Conservation (phyloP, 148 eudicot species). For the Spergularia marina region DNA sequence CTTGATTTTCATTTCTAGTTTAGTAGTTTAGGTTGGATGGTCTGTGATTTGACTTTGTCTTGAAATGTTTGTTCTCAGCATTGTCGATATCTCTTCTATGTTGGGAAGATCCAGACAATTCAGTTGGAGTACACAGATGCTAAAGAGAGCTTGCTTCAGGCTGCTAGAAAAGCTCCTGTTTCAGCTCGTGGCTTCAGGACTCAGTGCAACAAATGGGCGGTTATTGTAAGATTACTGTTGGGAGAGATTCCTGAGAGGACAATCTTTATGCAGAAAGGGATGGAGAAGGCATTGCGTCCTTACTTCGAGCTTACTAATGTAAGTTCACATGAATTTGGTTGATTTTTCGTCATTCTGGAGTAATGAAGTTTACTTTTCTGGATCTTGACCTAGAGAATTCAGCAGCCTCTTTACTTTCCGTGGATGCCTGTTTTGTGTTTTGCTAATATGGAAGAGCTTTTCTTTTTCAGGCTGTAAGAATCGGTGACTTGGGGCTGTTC, state of each 20-base stretch:
- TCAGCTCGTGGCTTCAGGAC: slow-evolving; percentile 96
- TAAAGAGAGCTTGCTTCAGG: slow-evolving; percentile 91
- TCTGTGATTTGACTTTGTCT: slow-evolving; percentile 7
- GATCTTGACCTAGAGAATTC: neutral
- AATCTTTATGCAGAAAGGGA: slow-evolving; percentile 95
- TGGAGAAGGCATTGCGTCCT: slow-evolving; percentile 88
- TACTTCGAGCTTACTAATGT: slow-evolving; percentile 99
- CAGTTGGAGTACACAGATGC: slow-evolving; percentile 98
- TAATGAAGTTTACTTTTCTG: neutral
- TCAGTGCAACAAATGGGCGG: slow-evolving; percentile 97
- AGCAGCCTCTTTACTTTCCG: neutral
- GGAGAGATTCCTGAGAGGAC: slow-evolving; percentile 99
- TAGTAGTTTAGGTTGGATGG: neutral
- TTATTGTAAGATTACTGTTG: slow-evolving; percentile 76
- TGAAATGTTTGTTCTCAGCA: slow-evolving; percentile 46
- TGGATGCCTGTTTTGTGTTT: slow-evolving; percentile 5
- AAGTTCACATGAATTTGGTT: slow-evolving; percentile 31
- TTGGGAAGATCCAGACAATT: slow-evolving; percentile 95
- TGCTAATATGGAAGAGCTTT: neutral
- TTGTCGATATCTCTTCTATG: slow-evolving; percentile 85
- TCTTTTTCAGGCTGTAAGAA: slow-evolving; percentile 70
- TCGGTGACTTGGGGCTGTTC: slow-evolving; percentile 91
- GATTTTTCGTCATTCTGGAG: neutral
- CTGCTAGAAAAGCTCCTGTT: slow-evolving; percentile 91
- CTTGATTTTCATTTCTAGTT: neutral